Percentiles rank a stretch among this genome's conserved stretches.
These are phyloP conservation scores for Pythium volutum DNA, from an alignment of 352 stramenopile genomes.

Conservation along the genomic window DNA sequence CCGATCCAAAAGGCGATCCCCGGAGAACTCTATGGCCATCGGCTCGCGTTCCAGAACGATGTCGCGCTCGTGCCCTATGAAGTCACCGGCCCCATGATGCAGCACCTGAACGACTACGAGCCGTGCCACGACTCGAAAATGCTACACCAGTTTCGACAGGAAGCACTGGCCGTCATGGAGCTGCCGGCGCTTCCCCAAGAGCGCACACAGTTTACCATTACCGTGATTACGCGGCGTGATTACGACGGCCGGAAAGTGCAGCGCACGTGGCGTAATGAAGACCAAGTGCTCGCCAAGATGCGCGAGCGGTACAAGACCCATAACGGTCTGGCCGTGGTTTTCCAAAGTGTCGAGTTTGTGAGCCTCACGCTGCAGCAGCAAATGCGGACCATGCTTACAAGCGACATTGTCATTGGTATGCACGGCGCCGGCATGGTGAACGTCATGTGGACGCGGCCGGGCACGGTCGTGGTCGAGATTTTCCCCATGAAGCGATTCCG, in stretches of 20 bases:
- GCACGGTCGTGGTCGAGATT: conserved; percentile 68
- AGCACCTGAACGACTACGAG: conserved; percentile 64
- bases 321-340: conserved; percentile 26
- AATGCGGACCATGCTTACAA: conserved; percentile 58
- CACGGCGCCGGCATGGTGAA: conserved; percentile 81
- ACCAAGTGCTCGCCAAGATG: conserved; percentile 26
- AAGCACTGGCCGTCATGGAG: conserved; percentile 8
- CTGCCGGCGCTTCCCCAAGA: no score
- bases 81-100: conserved; percentile 55
- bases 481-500: conserved; percentile 51
- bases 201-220: conserved; percentile 18
- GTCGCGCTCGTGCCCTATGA: conserved; percentile 58
- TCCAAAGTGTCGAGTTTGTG: conserved; percentile 68
- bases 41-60: conserved; percentile 32
- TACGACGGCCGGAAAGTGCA: conserved; percentile 25
- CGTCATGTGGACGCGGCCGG: conserved; percentile 53
- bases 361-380: conserved; percentile 52
- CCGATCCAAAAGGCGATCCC: conserved; percentile 14
- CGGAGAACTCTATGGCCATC: conserved; percentile 25
- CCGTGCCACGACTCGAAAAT: conserved; percentile 55
- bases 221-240: conserved; percentile 30
- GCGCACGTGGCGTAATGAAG: conserved; percentile 32
- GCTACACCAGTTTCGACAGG: conserved; percentile 44
- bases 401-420: conserved; percentile 80
- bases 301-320: conserved; percentile 9